Percentiles rank a stretch among this genome's conserved stretches.
Conservation (phyloP, 768 basidiomycete species). For the Royoungia palumana region DNA sequence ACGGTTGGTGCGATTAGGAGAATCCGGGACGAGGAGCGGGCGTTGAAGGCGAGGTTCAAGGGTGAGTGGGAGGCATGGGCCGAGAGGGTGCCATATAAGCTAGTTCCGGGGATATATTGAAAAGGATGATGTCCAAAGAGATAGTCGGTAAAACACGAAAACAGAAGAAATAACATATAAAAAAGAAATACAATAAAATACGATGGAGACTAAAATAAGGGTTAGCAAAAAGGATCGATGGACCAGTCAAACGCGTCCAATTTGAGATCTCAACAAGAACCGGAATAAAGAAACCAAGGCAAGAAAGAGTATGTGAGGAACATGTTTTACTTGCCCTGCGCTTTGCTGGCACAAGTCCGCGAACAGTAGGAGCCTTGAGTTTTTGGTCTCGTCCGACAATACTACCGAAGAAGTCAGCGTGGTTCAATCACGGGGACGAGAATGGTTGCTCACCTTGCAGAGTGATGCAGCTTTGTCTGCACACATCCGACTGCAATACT, state of each 20-base stretch:
- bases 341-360: constrained; percentile 21
- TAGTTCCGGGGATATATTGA: constrained; percentile 48
- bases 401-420: constrained; percentile 4
- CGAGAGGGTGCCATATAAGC: constrained; percentile 41
- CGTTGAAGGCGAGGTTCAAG: constrained; percentile 12
- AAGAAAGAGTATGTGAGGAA: not conserved
- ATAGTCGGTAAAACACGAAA: not conserved
- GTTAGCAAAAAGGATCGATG: not conserved
- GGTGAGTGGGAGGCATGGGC: constrained; percentile 38
- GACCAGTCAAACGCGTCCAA: constrained; percentile 5
- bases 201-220: not conserved
- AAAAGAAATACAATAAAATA: constrained; percentile 1
- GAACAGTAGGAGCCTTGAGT: constrained; percentile 23
- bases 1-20: constrained; percentile 6
- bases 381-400: constrained; percentile 22
- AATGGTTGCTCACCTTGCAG: constrained; percentile 21
- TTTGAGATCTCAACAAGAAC: not conserved
- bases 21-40: constrained; percentile 11
- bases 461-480: constrained; percentile 39
- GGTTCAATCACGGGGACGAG: not conserved
- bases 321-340: constrained; percentile 11
- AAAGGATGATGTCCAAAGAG: not conserved
- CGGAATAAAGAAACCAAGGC: not conserved
- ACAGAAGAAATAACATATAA: not conserved
- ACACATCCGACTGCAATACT: constrained; percentile 62